phyloP scores from a whole-genome alignment of 331 rosid species.

The Pyrus hybrid region DNA sequence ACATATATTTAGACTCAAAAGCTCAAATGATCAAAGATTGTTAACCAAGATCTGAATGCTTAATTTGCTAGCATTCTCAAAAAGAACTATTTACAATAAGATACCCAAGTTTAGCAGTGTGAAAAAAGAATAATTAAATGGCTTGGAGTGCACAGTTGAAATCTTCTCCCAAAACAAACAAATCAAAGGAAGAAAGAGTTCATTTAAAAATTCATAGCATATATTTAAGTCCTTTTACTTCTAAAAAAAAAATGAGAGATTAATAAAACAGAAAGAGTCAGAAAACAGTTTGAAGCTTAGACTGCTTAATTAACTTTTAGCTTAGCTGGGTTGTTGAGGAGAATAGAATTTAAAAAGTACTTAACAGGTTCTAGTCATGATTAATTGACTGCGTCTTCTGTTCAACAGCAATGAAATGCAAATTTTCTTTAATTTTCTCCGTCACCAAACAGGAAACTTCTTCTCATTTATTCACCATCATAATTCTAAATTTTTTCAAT shows the following conservation, averaged over 20 bases:
- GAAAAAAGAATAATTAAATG: no score
- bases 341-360: neutral
- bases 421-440: neutral
- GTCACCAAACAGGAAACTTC: neutral
- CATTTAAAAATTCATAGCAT: neutral
- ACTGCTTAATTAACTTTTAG: neutral
- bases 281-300: neutral
- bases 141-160: neutral
- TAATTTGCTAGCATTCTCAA: no score
- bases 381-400: neutral
- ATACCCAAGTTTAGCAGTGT: neutral
- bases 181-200: no score
- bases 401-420: neutral
- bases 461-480: neutral
- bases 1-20: neutral
- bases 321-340: neutral
- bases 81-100: no score
- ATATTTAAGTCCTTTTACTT: neutral
- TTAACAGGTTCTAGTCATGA: neutral
- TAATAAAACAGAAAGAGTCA: neutral
- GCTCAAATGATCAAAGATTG: neutral
- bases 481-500: neutral
- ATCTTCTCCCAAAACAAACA: neutral
- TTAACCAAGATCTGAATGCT: no score
- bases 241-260: no score